Evolutionary conservation across 2,329 filamentous ascomycete genomes (phyloP).

Genomic region (Paecilomyces dactylethromorphus): DNA sequence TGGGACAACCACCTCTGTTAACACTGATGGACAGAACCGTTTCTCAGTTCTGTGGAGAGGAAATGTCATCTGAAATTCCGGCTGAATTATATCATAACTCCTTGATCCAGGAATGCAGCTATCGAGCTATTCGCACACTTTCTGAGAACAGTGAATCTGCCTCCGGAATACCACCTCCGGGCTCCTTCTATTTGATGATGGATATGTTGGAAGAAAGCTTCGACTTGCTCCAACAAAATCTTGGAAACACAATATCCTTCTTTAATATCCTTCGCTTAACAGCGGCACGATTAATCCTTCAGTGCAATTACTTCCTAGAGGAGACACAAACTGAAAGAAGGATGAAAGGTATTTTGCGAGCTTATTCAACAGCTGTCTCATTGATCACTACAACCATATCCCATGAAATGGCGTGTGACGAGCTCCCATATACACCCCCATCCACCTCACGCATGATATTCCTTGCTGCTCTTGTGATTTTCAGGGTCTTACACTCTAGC

Average conservation of each 20-base stretch:
- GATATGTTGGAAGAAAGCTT: background rate
- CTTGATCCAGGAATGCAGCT: conserved; percentile 1
- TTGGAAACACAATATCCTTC: background rate
- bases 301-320: conserved; percentile 1
- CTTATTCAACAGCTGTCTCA: background rate
- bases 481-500: conserved; percentile 1
- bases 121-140: background rate
- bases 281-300: background rate
- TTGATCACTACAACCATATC: conserved; percentile 2
- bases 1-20: background rate
- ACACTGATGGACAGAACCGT: background rate
- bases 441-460: background rate
- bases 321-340: background rate
- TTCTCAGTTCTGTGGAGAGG: background rate
- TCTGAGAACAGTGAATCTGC: background rate
- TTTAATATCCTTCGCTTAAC: conserved; percentile 1
- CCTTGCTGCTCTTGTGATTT: conserved; percentile 1
- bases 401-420: background rate
- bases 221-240: background rate
- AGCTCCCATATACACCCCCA: background rate
- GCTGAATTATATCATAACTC: background rate
- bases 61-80: background rate
- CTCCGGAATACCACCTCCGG: background rate
- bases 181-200: background rate
- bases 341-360: background rate